Percentiles rank a stretch among this genome's conserved stretches.
Conservation (phyloP, 495 filamentous ascomycete genomes). For the Talaromyces borbonicus region DNA sequence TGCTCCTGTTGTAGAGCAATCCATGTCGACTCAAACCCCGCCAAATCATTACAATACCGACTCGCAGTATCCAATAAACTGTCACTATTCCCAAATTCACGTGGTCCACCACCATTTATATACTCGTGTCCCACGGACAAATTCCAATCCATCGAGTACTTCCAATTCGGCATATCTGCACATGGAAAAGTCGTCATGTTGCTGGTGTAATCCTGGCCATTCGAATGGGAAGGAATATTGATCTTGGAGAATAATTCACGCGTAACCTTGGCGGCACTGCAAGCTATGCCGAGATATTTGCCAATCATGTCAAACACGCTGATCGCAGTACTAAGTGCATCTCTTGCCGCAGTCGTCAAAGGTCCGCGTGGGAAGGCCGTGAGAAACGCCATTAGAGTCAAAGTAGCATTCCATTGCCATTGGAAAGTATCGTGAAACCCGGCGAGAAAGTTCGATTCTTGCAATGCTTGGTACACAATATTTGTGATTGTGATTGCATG, state of each 20-base stretch:
- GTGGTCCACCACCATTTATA: too few species aligned
- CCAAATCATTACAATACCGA: too few species aligned
- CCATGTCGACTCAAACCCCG: too few species aligned
- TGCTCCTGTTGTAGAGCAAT: too few species aligned
- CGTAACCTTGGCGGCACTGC: constrained; percentile 1
- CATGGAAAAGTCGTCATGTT: too few species aligned
- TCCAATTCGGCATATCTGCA: too few species aligned
- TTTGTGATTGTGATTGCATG: constrained; percentile 39
- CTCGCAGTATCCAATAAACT: too few species aligned
- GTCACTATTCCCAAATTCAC: too few species aligned
- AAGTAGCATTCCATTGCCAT: constrained; percentile 41
- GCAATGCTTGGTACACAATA: constrained; percentile 39
- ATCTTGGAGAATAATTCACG: neutral
- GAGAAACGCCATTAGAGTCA: constrained; percentile 39
- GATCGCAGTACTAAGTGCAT: constrained; percentile 25
- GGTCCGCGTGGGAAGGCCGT: constrained; percentile 26
- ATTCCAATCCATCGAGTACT: too few species aligned
- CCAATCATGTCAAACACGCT: constrained; percentile 23
- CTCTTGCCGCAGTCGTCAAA: constrained; percentile 20
- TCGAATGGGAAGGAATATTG: too few species aligned
- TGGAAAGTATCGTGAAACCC: constrained; percentile 39
- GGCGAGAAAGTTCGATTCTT: constrained; percentile 30
- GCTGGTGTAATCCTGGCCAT: too few species aligned
- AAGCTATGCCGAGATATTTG: constrained; percentile 1
- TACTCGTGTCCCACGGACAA: too few species aligned